phyloP scores from a whole-genome alignment of 345 rosid genomes.

The Microcos paniculata region DNA sequence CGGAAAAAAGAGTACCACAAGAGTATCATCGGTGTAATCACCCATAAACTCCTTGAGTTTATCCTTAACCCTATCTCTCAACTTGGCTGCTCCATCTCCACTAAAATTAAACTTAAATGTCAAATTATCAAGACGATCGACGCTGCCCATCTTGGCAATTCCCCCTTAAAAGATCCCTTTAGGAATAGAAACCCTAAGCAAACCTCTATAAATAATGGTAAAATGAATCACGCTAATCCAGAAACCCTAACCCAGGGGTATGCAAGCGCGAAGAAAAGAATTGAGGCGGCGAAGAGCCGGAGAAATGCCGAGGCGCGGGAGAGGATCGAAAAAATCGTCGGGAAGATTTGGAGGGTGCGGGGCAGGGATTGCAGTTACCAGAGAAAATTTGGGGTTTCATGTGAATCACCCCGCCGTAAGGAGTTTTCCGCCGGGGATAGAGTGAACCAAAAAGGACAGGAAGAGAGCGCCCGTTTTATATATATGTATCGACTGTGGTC shows the following conservation, averaged over 20 bases:
- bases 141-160: conserved; percentile 57
- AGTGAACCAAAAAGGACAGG: not conserved
- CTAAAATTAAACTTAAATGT: conserved; percentile 68
- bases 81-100: conserved; percentile 69
- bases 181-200: conserved; percentile 31
- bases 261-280: not conserved
- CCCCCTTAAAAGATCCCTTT: not conserved
- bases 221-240: not conserved
- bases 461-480: not conserved
- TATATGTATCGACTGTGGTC: not conserved
- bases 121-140: conserved; percentile 61
- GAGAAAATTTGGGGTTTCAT: not conserved
- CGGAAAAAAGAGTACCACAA: conserved; percentile 56
- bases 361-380: no score
- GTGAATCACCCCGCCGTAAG: not conserved
- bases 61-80: conserved; percentile 64
- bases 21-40: conserved; percentile 94
- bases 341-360: not conserved
- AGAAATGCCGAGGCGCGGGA: not conserved
- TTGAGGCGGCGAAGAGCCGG: not conserved
- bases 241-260: conserved; percentile 9
- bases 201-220: not conserved
- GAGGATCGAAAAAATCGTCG: not conserved
- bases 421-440: not conserved
- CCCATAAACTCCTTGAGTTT: conserved; percentile 98